A percentile compares a stretch with the other conserved stretches of the same genome.
Conservation (phyloP, 176 grass and related monocot genomes). For the Oryza glaberrima region DNA sequence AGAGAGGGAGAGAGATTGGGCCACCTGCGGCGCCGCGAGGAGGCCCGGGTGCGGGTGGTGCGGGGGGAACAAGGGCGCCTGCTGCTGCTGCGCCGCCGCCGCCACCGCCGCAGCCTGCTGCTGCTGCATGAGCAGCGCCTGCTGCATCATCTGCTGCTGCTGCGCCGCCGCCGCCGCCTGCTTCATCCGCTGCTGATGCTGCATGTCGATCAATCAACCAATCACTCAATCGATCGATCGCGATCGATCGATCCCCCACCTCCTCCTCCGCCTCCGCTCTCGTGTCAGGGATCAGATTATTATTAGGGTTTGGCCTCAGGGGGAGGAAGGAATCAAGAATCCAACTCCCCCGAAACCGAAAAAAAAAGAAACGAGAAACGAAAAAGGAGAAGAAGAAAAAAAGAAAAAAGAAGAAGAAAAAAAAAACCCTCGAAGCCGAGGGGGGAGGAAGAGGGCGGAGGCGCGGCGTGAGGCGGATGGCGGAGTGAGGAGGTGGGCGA, state of each 20-base stretch:
- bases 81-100: conserved; percentile 29
- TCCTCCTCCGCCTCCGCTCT: neutral
- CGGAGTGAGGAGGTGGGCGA: neutral
- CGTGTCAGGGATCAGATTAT: conserved; percentile 47
- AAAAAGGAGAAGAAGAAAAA: conserved; percentile 30
- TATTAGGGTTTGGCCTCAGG: conserved; percentile 57
- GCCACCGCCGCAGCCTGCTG: neutral
- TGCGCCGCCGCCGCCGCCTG: conserved; percentile 61
- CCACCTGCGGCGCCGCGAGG: conserved; percentile 78
- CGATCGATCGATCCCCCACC: neutral
- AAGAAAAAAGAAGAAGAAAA: conserved; percentile 4
- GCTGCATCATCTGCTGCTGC: conserved; percentile 75
- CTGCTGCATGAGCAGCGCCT: conserved; percentile 78
- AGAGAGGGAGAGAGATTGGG: neutral
- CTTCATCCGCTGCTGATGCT: conserved; percentile 69
- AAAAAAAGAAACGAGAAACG: neutral
- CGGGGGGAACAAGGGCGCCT: conserved; percentile 73
- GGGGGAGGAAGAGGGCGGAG: neutral
- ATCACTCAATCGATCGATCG: neutral
- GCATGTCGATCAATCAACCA: conserved; percentile 47
- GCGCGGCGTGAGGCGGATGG: neutral
- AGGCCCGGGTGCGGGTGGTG: conserved; percentile 82
- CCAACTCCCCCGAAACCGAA: conserved; percentile 11
- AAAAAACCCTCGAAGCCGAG: conserved; percentile 57
- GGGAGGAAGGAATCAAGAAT: neutral